Base-by-base conservation (phyloP, 129 eudicot species). In the Saussurea involucrata region DNA sequence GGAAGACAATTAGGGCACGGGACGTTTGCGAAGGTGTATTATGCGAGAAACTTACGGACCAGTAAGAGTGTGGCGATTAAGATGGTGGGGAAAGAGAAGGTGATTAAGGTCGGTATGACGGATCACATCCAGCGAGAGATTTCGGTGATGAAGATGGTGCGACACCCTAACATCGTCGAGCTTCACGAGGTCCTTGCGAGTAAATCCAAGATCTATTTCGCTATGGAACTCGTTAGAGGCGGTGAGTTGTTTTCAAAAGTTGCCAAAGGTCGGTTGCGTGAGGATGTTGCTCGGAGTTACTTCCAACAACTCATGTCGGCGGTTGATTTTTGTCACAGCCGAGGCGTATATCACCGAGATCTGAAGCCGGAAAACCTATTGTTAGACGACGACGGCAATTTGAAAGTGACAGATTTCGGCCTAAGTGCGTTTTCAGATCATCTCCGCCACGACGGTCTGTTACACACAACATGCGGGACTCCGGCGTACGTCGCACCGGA, bases 401-500 rank as follows among this genome's bases (percentile, higher is more conserved):
- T 93, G 72, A 93, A 93, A 72, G 96, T 93, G n/a, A 77, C 98
- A 1, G 98, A 94, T 78, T 91, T 94, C 29, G 98, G 98, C 13
- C 81, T 94, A 1, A 91, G 93, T 25, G 89, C 98, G 4, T 89
- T 94, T 6, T 21, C 90, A 1, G 92, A 86, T 6, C 93, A 91
- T 44, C 77, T 87, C 27, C 77, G 96, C 21, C 91, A 84, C 61
- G 98, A 91, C 28, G 97, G 97, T 1, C 58, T 94, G 74, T 67
- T 93, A 34, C 97, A 90, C 80, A 93, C 98, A 1, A 87, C 90
- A 1, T 93, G 98, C 42, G 98, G 98, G 0, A 93, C 98, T 8
- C 98, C 98, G 76, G 92, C 94, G 10, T 93, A 93, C 24, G 98
- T 91, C 1, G 93, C 98, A 1, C 97, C 98, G 24, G 98, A 94